Evolutionary conservation across 2,329 filamentous ascomycete species (phyloP), one percentile per base, ranked within the genome.

Genomic region (Cytospora piceae): DNA sequence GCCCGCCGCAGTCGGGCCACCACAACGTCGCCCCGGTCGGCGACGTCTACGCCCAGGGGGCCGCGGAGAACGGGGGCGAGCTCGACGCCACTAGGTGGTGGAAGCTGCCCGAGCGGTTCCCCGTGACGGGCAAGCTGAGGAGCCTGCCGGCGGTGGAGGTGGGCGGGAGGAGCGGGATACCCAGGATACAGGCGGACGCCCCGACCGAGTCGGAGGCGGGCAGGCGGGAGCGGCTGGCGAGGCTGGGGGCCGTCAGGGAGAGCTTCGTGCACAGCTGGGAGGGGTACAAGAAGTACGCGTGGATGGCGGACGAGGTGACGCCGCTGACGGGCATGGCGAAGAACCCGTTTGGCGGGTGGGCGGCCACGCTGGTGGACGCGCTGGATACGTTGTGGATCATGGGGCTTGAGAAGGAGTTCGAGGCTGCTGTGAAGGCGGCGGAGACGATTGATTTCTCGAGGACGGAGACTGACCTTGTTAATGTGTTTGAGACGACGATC

Each of bases 381-480:
- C 79, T 90, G 61, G 90, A 92, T 73, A 87, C 87, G n/a, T 78
- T 92, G 17, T 91, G 89, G 88, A 89, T 92, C 69, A 87, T 92
- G 84, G 89, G 84, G 4, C 70, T 91, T 72, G 82, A 82, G 68
- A 79, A 84, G 0, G 89, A 92, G 65, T 92, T 92, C 71, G 81
- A 85, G 37, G 81, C 85, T 69, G 88, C 89, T 2, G 85, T 89
- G 3, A 77, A 81, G 61, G 85, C 85, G 1, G 83, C 87, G 7
- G 78, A 83, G 17, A 71, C 71, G 68, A 86, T 91, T 61, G 87
- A 90, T 73, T 91, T 90, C 72, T 82, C 84, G 1, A 81, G 76
- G 2, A 84, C 85, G 0, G 75, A 75, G 7, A 71, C 76, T 52
- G 73, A 77, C 7, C 78, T 83, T 37, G 84, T 91, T 69, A 90